A percentile compares a stretch with the other conserved stretches of the same genome.
Evolutionary conservation across 345 rosid species (phyloP).

Genomic region (Arabidopsis thaliana): TAIR10.1 NC_003070.9:7571001-7571500

Average conservation of each 20-base stretch:
- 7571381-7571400: constrained; percentile 22
- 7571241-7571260: background rate
- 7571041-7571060: background rate
- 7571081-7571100: background rate
- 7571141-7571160: constrained; percentile 44
- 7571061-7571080: constrained; percentile 29
- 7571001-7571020: constrained; percentile 24
- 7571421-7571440: constrained; percentile 11
- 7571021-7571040: background rate
- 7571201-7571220: background rate
- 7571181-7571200: background rate
- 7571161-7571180: constrained; percentile 58
- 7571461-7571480: background rate
- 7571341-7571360: background rate
- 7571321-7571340: background rate
- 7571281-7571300: constrained; percentile 25
- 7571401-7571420: constrained; percentile 4
- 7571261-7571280: background rate
- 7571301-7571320: constrained; percentile 15
- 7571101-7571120: constrained; percentile 12
- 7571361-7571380: constrained; percentile 10
- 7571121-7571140: background rate
- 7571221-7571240: background rate
- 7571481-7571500: constrained; percentile 1
- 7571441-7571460: constrained; percentile 2